These are phyloP conservation scores for Penicillium cosmopolitanum DNA, from an alignment of 495 filamentous ascomycete genomes.

Conservation along the genomic window DNA sequence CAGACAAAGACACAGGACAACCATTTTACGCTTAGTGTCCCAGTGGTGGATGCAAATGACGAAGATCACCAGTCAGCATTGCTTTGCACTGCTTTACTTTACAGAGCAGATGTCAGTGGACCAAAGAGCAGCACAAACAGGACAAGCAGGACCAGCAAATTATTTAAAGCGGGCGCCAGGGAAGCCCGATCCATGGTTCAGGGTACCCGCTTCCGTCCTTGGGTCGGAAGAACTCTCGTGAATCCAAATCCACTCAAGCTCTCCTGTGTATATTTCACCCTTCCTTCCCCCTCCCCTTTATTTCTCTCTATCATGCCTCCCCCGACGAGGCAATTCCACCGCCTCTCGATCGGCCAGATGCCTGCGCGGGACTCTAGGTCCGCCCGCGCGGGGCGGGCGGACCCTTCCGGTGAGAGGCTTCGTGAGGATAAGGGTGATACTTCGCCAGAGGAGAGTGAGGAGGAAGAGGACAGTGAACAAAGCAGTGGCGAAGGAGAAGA, in stretches of 20 bases:
- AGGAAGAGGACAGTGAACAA: constrained; percentile 22
- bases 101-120: constrained; percentile 6
- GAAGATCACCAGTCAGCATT: too few relatives aligned
- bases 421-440: constrained; percentile 13
- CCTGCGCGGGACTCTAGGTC: constrained; percentile 29
- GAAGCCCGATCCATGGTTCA: constrained; percentile 35
- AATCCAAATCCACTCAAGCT: constrained; percentile 1
- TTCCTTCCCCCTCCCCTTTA: constrained; percentile 5
- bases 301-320: constrained; percentile 35
- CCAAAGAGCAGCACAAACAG: too few relatives aligned
- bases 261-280: neutral
- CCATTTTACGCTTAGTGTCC: too few relatives aligned
- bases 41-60: too few relatives aligned
- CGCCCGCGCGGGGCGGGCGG: constrained; percentile 22
- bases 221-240: constrained; percentile 45
- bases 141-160: constrained; percentile 10
- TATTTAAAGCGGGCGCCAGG: constrained; percentile 38
- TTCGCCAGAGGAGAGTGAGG: constrained; percentile 18
- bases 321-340: constrained; percentile 45
- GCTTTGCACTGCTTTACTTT: too few relatives aligned
- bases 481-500: constrained; percentile 15
- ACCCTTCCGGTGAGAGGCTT: constrained; percentile 27
- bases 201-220: constrained; percentile 45
- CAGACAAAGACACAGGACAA: neutral
- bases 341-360: constrained; percentile 44